Base-by-base conservation (phyloP, 805 yeast genomes). In the Candida ipomoeae region DNA sequence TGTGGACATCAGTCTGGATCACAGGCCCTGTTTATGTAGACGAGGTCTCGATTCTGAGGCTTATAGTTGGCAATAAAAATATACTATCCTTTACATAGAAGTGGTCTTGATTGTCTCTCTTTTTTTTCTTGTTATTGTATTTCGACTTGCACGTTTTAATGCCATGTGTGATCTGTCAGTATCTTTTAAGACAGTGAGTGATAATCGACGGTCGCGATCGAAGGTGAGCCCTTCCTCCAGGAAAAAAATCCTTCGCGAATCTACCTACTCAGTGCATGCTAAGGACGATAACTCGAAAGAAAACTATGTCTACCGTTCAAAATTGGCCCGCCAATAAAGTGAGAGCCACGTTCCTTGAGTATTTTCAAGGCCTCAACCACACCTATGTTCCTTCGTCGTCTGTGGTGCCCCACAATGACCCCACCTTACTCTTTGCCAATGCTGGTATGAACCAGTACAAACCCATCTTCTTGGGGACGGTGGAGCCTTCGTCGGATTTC, bases 381-480 rank as follows among this genome's bases (percentile, higher is more conserved):
- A 85, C 83, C 2, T 90, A 80, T 67, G 91, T 94, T 43, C 89
- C 96, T 20, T 87, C 96, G 0, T 90, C 98, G 1, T 88, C 97
- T 0, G 98, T 92, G 29, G 85, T 94, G 53, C 99, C 99, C 48
- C 96, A 86, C 68, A 97, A 94, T 73, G 99, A 94, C 67, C 99
- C 99, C 47, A 92, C 98, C 23, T 79, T 94, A 55, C 76, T 94
- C 55, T 94, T 94, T 66, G 96, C 99, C 65, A 94, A 94, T 67
- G 99, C 99, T 52, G 99, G 98, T 72, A 94, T 94, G 99, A 94
- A 94, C 74, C 99, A 94, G 76, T 94, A 91, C 73, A 94, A 94
- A 71, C 96, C 99, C 13, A 94, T 94, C 60, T 94, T 94, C 69
- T 77, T 91, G 64, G 99, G 99, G 49, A 91, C 97, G 8, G 97